A percentile compares a stretch with the other conserved stretches of the same genome.
Conservation (phyloP, 1,284 basidiomycete genomes). For the Boletus smithii region DNA sequence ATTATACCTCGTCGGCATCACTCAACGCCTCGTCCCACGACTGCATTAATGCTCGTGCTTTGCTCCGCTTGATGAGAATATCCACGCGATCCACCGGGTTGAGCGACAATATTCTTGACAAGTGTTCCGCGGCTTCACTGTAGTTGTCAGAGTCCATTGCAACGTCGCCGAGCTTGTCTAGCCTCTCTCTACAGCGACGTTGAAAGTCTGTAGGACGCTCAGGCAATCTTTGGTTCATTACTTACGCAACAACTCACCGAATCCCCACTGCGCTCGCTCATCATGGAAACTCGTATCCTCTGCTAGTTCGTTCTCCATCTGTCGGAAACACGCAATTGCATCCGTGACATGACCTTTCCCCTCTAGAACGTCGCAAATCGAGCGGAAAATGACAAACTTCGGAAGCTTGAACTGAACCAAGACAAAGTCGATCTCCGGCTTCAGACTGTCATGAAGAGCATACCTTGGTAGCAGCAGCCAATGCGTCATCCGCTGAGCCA, state of each 20-base stretch:
- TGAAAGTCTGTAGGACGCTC: not conserved
- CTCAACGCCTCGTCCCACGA: not conserved
- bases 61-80: too few species aligned
- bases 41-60: not conserved
- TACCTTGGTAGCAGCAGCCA: conserved; percentile 6
- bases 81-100: not conserved
- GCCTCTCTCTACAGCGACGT: not conserved
- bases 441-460: not conserved
- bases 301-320: not conserved
- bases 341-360: not conserved
- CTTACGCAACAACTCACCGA: not conserved
- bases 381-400: not conserved
- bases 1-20: not conserved
- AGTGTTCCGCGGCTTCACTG: not conserved
- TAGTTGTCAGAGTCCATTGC: not conserved
- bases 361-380: conserved; percentile 10
- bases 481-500: not conserved
- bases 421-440: not conserved
- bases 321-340: not conserved
- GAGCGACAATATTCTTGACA: not conserved
- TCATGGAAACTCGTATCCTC: not conserved
- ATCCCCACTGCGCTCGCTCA: not conserved
- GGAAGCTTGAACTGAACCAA: conserved; percentile 6
- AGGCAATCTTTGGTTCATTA: not conserved
- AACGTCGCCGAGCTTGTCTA: not conserved